Conservation (phyloP, 2,329 filamentous ascomycete species). For the Phoma herbarum region DNA sequence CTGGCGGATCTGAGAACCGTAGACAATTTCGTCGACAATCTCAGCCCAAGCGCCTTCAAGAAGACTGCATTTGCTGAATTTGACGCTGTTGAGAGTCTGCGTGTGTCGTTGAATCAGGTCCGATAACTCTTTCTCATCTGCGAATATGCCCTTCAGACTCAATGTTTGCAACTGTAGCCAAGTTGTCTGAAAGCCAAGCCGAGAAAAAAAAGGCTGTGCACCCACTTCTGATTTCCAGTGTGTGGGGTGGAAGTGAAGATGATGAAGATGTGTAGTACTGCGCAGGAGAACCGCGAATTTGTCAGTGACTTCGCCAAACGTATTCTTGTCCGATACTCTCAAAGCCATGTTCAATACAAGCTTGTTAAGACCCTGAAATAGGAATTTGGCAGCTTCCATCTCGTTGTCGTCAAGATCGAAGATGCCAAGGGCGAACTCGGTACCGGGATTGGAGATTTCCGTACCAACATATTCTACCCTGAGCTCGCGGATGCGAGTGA, state of each 20-base stretch:
- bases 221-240: slow-evolving; percentile 14
- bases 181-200: slow-evolving; percentile 28
- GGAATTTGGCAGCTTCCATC: slow-evolving; percentile 29
- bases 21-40: slow-evolving; percentile 39
- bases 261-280: slow-evolving; percentile 27
- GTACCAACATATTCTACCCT: slow-evolving; percentile 10
- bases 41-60: slow-evolving; percentile 35
- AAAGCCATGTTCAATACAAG: slow-evolving; percentile 30
- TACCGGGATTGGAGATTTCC: slow-evolving; percentile 11
- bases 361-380: slow-evolving; percentile 34
- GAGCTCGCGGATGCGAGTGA: slow-evolving; percentile 35
- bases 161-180: slow-evolving; percentile 38
- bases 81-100: slow-evolving; percentile 27
- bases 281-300: slow-evolving; percentile 31
- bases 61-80: slow-evolving; percentile 29
- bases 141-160: slow-evolving; percentile 33
- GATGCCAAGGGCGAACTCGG: slow-evolving; percentile 27
- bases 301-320: slow-evolving; percentile 10
- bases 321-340: background rate
- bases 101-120: slow-evolving; percentile 33
- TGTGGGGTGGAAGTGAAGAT: slow-evolving; percentile 30
- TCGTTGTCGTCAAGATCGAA: slow-evolving; percentile 32
- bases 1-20: slow-evolving; percentile 23
- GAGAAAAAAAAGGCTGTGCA: slow-evolving; percentile 12
- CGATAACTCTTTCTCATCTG: slow-evolving; percentile 26